A percentile compares a stretch with the other conserved stretches of the same genome.
Conservation (phyloP, 2,329 filamentous ascomycete species). For the Cordyceps militaris region DNA sequence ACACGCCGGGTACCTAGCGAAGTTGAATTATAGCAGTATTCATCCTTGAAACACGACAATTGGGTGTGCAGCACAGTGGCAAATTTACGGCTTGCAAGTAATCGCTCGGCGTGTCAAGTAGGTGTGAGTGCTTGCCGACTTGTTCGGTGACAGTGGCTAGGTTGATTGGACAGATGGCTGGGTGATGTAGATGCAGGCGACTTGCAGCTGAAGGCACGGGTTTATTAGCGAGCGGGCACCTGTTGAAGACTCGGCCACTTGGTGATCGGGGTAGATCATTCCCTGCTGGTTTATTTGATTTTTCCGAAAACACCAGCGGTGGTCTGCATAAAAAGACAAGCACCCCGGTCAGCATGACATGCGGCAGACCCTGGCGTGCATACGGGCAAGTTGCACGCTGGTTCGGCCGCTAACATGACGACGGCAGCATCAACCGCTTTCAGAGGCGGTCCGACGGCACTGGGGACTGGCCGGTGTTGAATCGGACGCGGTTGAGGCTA, state of each 20-base stretch:
- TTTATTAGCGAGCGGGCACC: background rate
- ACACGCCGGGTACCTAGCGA: no score
- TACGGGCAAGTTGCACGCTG: background rate
- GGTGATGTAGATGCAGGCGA: background rate
- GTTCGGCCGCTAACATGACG: background rate
- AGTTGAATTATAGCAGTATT: no score
- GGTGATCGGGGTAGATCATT: background rate
- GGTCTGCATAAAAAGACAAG: background rate
- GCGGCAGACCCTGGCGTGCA: slow-evolving; percentile 1
- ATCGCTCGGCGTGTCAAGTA: no score
- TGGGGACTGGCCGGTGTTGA: no score
- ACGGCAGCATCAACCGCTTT: background rate
- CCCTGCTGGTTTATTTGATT: background rate
- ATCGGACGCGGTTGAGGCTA: no score
- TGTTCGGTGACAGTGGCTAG: background rate
- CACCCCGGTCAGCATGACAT: background rate
- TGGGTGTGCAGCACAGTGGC: slow-evolving; percentile 2
- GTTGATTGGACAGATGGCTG: background rate
- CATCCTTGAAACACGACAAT: no score
- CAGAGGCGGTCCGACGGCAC: no score
- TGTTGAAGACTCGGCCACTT: no score
- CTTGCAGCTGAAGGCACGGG: background rate
- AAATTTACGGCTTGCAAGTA: no score
- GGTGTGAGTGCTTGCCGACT: background rate
- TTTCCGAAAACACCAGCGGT: background rate